phyloP scores from a whole-genome alignment of 345 rosid species.

The Viola odorata region DNA sequence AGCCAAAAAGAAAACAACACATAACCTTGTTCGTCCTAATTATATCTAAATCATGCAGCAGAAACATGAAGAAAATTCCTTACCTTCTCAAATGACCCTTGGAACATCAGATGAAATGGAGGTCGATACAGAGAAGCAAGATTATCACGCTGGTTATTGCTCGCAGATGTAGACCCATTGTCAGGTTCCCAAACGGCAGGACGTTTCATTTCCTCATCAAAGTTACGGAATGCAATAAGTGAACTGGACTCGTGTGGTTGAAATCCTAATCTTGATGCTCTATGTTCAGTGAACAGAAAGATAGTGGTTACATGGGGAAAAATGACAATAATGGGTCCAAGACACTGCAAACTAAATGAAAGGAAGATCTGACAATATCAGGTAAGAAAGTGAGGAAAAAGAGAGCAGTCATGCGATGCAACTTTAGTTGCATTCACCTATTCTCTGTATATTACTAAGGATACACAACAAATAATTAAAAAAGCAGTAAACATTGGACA shows the following conservation, averaged over 20 bases:
- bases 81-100: constrained; percentile 89
- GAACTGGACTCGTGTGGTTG: constrained; percentile 46
- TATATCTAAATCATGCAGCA: not conserved
- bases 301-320: not conserved
- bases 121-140: constrained; percentile 93
- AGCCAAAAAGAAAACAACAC: not conserved
- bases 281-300: constrained; percentile 20
- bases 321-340: not conserved
- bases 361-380: too few species aligned
- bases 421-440: too few species aligned
- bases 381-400: too few species aligned
- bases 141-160: constrained; percentile 68
- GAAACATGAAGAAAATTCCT: not conserved
- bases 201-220: constrained; percentile 76
- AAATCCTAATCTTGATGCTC: constrained; percentile 49
- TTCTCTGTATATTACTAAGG: too few species aligned
- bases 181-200: constrained; percentile 85
- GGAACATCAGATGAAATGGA: constrained; percentile 80
- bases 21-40: too few species aligned
- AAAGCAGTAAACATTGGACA: too few species aligned
- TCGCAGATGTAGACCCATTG: constrained; percentile 46
- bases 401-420: too few species aligned
- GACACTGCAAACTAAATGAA: not conserved
- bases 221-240: constrained; percentile 84
- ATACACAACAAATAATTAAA: too few species aligned